Conservation (phyloP, 441 rosid species). For the Pelargonium citronellum region DNA sequence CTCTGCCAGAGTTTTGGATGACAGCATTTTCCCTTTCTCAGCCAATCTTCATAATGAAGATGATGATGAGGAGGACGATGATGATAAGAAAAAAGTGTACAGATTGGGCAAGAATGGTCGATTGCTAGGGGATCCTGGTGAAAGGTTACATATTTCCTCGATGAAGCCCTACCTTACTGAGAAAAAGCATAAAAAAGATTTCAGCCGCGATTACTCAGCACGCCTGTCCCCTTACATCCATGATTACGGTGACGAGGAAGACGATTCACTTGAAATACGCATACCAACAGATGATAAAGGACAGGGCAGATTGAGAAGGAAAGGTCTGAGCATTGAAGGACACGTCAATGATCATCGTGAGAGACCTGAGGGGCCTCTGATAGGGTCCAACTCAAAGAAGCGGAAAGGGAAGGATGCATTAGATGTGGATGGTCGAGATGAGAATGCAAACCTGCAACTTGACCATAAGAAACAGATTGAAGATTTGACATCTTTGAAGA, state of each 20-base stretch:
- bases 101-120: slow-evolving; percentile 46
- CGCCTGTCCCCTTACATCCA: slow-evolving; percentile 11
- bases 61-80: slow-evolving; percentile 4
- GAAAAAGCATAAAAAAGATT: slow-evolving; percentile 44
- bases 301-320: slow-evolving; percentile 42
- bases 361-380: slow-evolving; percentile 44
- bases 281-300: slow-evolving; percentile 38
- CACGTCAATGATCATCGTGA: slow-evolving; percentile 41
- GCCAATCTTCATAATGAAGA: slow-evolving; percentile 35
- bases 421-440: slow-evolving; percentile 43
- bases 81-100: slow-evolving; percentile 35
- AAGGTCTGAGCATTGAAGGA: slow-evolving; percentile 41
- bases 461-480: slow-evolving; percentile 41
- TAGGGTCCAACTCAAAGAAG: slow-evolving; percentile 61
- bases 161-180: slow-evolving; percentile 46
- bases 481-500: slow-evolving; percentile 46
- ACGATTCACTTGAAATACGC: slow-evolving; percentile 38
- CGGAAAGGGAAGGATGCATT: slow-evolving; percentile 56
- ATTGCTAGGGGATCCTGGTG: slow-evolving; percentile 43
- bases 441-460: slow-evolving; percentile 37
- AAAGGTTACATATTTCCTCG: slow-evolving; percentile 37
- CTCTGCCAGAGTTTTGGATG: slow-evolving; percentile 41
- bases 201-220: slow-evolving; percentile 16
- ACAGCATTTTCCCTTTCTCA: slow-evolving; percentile 28
- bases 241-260: slow-evolving; percentile 46